Evolutionary conservation across 371 early-diverging fungal genomes (phyloP).

Genomic region (Saksenaea vasiformis): DNA sequence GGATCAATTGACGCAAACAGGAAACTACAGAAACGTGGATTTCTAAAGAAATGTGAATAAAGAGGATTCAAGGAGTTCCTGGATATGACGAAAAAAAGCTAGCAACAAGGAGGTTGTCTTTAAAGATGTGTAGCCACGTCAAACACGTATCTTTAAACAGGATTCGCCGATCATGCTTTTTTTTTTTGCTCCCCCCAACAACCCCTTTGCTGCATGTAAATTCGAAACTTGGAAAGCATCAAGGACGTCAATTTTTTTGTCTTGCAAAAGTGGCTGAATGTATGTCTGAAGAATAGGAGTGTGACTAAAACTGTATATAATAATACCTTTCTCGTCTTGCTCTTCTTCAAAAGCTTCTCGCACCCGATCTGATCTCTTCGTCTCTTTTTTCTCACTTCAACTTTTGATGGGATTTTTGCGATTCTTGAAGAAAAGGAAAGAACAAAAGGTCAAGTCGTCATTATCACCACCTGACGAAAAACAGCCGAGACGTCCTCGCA

Average conservation of each 20-base stretch:
- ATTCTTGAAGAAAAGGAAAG: slow-evolving; percentile 10
- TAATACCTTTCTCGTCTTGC: neutral
- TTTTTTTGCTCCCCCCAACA: neutral
- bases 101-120: slow-evolving; percentile 1
- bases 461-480: neutral
- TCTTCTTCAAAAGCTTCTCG: neutral
- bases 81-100: slow-evolving; percentile 2
- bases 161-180: slow-evolving; percentile 6
- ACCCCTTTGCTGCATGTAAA: neutral
- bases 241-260: neutral
- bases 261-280: neutral
- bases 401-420: slow-evolving; percentile 6
- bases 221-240: slow-evolving; percentile 2
- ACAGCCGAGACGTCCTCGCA: slow-evolving; percentile 6
- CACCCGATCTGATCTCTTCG: slow-evolving; percentile 1
- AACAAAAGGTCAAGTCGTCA: neutral
- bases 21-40: neutral
- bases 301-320: neutral
- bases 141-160: slow-evolving; percentile 2
- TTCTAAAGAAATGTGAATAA: neutral
- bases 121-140: neutral
- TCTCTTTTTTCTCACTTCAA: neutral
- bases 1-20: slow-evolving; percentile 4
- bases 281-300: neutral
- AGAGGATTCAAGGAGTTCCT: neutral